A percentile compares a stretch with the other conserved stretches of the same genome.
Conservation (phyloP, 495 filamentous ascomycete species). For the Penicillium odoratum region DNA sequence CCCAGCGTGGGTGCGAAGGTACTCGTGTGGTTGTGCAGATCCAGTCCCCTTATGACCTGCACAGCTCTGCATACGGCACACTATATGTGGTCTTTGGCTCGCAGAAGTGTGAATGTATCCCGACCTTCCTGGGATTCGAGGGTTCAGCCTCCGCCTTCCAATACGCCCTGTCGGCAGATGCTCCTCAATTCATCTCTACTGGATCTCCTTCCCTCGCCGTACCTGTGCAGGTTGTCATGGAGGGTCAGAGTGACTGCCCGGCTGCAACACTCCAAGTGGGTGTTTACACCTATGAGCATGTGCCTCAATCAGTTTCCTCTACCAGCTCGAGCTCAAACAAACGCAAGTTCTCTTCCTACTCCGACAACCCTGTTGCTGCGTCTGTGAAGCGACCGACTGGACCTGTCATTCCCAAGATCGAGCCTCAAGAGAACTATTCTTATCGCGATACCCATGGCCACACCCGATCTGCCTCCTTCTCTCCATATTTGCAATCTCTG, state of each 20-base stretch:
- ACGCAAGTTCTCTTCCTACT: conserved; percentile 52
- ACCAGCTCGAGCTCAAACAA: conserved; percentile 46
- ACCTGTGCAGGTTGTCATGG: conserved; percentile 70
- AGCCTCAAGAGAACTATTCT: conserved; percentile 39
- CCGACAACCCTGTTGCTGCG: conserved; percentile 36
- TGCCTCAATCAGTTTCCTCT: conserved; percentile 32
- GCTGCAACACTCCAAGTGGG: conserved; percentile 68
- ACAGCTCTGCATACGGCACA: conserved; percentile 54
- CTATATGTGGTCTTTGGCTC: conserved; percentile 76
- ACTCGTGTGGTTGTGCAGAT: conserved; percentile 72
- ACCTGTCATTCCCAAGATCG: conserved; percentile 42
- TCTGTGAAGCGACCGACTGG: conserved; percentile 47
- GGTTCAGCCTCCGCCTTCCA: conserved; percentile 58
- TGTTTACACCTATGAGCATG: conserved; percentile 70
- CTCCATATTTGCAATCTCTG: conserved; percentile 44
- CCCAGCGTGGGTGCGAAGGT: conserved; percentile 64
- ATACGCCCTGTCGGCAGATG: conserved; percentile 72
- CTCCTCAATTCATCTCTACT: conserved; percentile 68
- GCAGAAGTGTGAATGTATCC: conserved; percentile 61
- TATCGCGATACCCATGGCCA: conserved; percentile 21
- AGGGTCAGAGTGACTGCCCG: conserved; percentile 61
- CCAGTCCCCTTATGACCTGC: conserved; percentile 68
- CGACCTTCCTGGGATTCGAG: conserved; percentile 60
- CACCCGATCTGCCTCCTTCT: conserved; percentile 36
- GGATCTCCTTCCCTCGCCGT: conserved; percentile 66